phyloP scores from a whole-genome alignment of 1,284 basidiomycete species.

The Veloporphyrellus conicus region DNA sequence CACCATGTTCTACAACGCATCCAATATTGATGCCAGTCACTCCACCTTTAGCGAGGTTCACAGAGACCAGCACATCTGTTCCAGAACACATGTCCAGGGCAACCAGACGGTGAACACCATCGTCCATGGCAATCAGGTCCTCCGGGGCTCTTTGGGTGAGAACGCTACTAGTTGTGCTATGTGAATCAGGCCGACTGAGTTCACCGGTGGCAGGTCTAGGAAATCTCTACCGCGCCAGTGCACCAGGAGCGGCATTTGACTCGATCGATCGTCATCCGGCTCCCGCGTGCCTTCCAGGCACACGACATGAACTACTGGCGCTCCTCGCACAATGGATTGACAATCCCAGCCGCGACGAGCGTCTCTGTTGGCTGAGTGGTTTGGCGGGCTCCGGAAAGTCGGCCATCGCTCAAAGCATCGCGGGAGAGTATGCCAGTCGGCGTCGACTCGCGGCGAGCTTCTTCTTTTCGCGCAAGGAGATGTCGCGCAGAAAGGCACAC shows the following conservation, averaged over 20 bases:
- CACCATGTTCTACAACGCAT: slow-evolving; percentile 25
- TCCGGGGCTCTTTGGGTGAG: slow-evolving; percentile 17
- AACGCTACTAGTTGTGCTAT: neutral
- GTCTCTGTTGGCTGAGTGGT: slow-evolving; percentile 23
- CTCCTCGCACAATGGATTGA: slow-evolving; percentile 13
- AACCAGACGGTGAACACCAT: slow-evolving; percentile 19
- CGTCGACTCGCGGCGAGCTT: slow-evolving; percentile 21
- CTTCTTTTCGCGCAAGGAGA: slow-evolving; percentile 24
- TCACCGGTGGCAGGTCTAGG: slow-evolving; percentile 8
- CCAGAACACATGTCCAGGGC: slow-evolving; percentile 14
- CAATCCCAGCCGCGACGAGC: slow-evolving; percentile 2
- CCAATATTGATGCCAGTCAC: slow-evolving; percentile 25
- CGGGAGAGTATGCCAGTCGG: slow-evolving; percentile 18
- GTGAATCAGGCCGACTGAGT: neutral
- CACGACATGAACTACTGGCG: slow-evolving; percentile 18
- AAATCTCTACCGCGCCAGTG: slow-evolving; percentile 11
- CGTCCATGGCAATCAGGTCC: slow-evolving; percentile 23
- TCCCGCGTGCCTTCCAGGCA: slow-evolving; percentile 22
- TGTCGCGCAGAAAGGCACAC: slow-evolving; percentile 15
- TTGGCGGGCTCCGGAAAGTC: slow-evolving; percentile 24
- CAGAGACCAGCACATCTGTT: slow-evolving; percentile 17
- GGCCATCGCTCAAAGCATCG: slow-evolving; percentile 20
- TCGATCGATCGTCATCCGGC: slow-evolving; percentile 22
- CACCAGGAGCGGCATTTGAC: slow-evolving; percentile 18
- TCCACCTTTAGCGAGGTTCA: slow-evolving; percentile 26